phyloP scores from a whole-genome alignment of 2,329 filamentous ascomycete species.

The Colletotrichum sp. region DNA sequence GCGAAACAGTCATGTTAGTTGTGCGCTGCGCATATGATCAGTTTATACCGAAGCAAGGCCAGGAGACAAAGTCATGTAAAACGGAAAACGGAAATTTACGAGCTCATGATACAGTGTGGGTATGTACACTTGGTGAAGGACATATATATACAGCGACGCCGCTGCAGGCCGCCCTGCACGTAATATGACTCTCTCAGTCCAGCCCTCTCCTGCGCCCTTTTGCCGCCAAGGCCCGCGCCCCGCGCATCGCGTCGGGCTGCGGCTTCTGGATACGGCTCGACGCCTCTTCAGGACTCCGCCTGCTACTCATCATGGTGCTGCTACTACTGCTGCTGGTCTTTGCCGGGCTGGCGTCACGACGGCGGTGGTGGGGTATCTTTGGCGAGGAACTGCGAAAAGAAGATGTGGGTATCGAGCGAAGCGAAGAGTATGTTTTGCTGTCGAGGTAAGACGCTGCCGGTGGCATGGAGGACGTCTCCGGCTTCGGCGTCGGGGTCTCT shows the following conservation, averaged over 20 bases:
- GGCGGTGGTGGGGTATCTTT: constrained; percentile 32
- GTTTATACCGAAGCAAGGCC: background rate
- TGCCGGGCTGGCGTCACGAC: constrained; percentile 38
- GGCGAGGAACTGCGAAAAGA: constrained; percentile 37
- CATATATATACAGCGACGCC: constrained; percentile 42
- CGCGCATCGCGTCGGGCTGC: constrained; percentile 42
- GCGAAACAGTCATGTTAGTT: background rate
- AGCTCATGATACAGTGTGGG: constrained; percentile 17
- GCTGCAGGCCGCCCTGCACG: constrained; percentile 28
- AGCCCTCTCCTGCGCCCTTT: constrained; percentile 43
- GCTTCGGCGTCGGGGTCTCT: constrained; percentile 49
- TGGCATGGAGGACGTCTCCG: constrained; percentile 28
- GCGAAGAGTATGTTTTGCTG: constrained; percentile 32
- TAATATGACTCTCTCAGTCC: constrained; percentile 35
- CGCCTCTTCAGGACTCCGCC: constrained; percentile 52
- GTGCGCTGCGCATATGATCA: background rate
- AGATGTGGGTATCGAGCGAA: constrained; percentile 37
- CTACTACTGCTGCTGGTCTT: constrained; percentile 27
- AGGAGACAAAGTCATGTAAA: background rate
- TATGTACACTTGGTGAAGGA: constrained; percentile 31
- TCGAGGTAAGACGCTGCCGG: constrained; percentile 37
- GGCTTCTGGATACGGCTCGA: constrained; percentile 54
- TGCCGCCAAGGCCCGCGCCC: constrained; percentile 40
- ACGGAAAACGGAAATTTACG: background rate
- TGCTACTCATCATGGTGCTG: constrained; percentile 42